Evolutionary conservation across 2,329 filamentous ascomycete species (phyloP).

Genomic region (Alternaria burnsii): DNA sequence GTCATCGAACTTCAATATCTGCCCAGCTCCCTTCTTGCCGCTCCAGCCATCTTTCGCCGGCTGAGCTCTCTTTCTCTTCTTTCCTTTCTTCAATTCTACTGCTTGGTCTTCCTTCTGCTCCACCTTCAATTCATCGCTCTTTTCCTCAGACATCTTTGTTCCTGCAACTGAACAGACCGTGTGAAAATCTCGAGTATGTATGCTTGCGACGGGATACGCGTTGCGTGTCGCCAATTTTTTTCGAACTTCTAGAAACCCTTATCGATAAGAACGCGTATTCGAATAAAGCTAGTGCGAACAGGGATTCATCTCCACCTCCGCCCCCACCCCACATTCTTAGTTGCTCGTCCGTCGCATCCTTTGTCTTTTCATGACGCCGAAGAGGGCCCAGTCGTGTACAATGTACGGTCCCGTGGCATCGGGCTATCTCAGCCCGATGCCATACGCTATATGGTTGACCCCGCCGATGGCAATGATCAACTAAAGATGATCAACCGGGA

Average conservation of each 20-base stretch:
- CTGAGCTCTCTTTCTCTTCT: conserved; percentile 45
- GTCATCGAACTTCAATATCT: conserved; percentile 26
- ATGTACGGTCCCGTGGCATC: neutral
- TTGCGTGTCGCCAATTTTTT: conserved; percentile 31
- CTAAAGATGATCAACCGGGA: conserved; percentile 32
- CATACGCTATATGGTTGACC: conserved; percentile 23
- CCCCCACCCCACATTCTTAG: neutral
- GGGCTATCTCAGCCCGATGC: conserved; percentile 8
- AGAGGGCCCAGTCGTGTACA: neutral
- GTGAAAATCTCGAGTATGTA: neutral
- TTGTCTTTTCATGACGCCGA: neutral
- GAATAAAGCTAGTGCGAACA: neutral
- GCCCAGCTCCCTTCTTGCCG: conserved; percentile 26
- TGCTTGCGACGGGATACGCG: neutral
- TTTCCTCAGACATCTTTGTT: conserved; percentile 28
- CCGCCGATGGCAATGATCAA: conserved; percentile 23
- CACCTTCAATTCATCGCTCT: conserved; percentile 3
- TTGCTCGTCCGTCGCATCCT: neutral
- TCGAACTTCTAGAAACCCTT: conserved; percentile 18
- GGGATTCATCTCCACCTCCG: neutral
- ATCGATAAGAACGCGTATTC: conserved; percentile 35
- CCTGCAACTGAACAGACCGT: neutral
- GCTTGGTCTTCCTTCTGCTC: neutral
- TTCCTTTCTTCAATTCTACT: conserved; percentile 31
- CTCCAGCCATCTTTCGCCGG: conserved; percentile 13